Base-by-base conservation (phyloP, 352 stramenopile species). In the Globisporangium polare region DNA sequence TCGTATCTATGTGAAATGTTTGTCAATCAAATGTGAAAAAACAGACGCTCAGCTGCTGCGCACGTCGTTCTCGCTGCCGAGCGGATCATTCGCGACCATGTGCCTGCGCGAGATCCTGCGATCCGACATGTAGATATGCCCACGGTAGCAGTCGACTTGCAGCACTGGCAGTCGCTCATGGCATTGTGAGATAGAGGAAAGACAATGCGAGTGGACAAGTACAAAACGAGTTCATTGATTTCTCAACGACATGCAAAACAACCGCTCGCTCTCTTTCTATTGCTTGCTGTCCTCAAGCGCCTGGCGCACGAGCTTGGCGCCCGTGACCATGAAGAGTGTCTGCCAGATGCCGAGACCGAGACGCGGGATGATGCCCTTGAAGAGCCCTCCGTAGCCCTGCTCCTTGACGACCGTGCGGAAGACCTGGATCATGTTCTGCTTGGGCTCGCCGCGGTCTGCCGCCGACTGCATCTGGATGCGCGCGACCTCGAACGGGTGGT, bases 281-380 rank as follows among this genome's bases (percentile, higher is more conserved):
- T 73, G 17, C 51, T 80, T 75, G 58, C 53, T 73, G 62, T 89
- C 73, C 59, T 90, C 83, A 10, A 96, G 76, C 63, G 83, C 82
- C 62, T 95, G 82, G 55, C 89, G 88, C 63, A 97, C 78, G 47
- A 97, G 80, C 75, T 97, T 97, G 31, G 89, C 89, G 29, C 89
- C 89, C 42, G 89, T 97, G 71, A 97, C 89, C 89, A 97, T 97
- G 66, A 97, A 97, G 46, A 97, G 79, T 66, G 89, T 97, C 74
- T 97, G 89, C 88, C 88, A 97, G 60, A 97, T 93, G 54, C 84
- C 86, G 12, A 95, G 78, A 3, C 84, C 78, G 43, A 96, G 73
- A 37, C 89, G 84, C 35, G 89, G 89, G 60, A 97, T 86, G 64
- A 97, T 95, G 63, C 89, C 89, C 71, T 97, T 97, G 73, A 97